Conservation (phyloP, 1,284 basidiomycete species). For the Ganoderma meredithae region DNA sequence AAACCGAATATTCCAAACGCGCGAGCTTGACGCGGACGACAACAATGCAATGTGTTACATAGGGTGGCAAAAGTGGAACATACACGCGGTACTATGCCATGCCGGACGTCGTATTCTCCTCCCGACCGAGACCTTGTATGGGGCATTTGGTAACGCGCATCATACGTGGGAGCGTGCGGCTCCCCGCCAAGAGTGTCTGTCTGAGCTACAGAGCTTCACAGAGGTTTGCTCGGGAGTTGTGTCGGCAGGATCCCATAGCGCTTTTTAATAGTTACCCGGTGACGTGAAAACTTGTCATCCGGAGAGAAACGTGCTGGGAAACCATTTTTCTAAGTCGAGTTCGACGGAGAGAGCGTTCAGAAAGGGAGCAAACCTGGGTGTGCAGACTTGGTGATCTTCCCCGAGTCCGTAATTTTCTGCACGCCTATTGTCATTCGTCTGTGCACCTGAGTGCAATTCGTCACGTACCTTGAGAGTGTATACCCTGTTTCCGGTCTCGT, state of each 20-base stretch:
- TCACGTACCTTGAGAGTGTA: constrained; percentile 88
- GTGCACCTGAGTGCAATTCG: background rate
- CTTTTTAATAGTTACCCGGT: constrained; percentile 95
- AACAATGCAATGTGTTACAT: background rate
- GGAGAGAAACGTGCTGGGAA: constrained; percentile 90
- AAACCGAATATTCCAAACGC: background rate
- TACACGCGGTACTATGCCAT: background rate
- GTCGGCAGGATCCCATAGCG: constrained; percentile 87
- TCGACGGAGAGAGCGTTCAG: constrained; percentile 4
- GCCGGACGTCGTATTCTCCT: background rate
- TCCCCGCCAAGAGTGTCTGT: constrained; percentile 4
- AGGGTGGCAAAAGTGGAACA: background rate
- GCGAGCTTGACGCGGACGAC: background rate
- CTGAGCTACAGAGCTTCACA: constrained; percentile 53
- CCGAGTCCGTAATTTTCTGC: constrained; percentile 84
- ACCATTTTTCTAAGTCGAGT: constrained; percentile 21
- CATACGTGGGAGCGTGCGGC: background rate
- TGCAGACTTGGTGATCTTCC: constrained; percentile 90
- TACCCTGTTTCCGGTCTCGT: constrained; percentile 80
- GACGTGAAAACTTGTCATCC: constrained; percentile 97
- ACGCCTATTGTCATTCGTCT: constrained; percentile 16
- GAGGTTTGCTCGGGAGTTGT: constrained; percentile 88
- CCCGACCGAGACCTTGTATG: background rate
- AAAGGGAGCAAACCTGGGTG: constrained; percentile 79
- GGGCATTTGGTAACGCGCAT: background rate